Evolutionary conservation across 768 basidiomycete genomes (phyloP).

Genomic region (Auriscalpium orientale): DNA sequence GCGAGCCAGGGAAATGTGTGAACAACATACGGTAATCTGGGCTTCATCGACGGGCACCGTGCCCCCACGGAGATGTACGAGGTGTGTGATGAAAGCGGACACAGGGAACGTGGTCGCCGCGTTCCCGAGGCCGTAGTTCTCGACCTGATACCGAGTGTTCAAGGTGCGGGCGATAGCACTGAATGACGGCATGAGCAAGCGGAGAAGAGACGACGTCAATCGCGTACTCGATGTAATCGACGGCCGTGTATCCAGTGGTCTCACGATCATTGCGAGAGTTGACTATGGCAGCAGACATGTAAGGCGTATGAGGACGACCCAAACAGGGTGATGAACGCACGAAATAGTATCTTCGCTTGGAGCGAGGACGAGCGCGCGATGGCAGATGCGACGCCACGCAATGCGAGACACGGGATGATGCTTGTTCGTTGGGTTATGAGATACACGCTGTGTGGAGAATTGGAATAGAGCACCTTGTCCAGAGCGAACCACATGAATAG

Average conservation of each 20-base stretch:
- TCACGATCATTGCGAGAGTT: conserved; percentile 87
- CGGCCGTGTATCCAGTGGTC: conserved; percentile 76
- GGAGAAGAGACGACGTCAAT: conserved; percentile 3
- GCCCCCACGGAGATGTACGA: conserved; percentile 67
- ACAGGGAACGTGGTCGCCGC: conserved; percentile 58
- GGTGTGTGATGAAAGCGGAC: conserved; percentile 79
- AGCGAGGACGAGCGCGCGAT: conserved; percentile 70
- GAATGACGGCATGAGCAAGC: conserved; percentile 1
- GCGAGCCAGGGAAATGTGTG: neutral
- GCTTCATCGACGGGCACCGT: conserved; percentile 53
- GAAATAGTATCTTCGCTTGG: conserved; percentile 74
- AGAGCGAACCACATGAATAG: conserved; percentile 90
- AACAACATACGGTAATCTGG: conserved; percentile 48
- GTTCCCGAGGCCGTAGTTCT: conserved; percentile 51
- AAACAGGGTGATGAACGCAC: conserved; percentile 37
- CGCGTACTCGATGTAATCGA: conserved; percentile 72
- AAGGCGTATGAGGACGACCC: conserved; percentile 5
- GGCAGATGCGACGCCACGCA: conserved; percentile 68
- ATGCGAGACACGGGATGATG: conserved; percentile 86
- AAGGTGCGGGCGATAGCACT: conserved; percentile 68
- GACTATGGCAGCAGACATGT: conserved; percentile 37
- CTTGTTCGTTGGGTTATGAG: conserved; percentile 26
- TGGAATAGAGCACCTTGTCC: conserved; percentile 63
- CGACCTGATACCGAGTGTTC: conserved; percentile 48
- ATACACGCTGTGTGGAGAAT: neutral